Percentiles rank a stretch among this genome's conserved stretches.
Evolutionary conservation across 768 basidiomycete genomes (phyloP).

Genomic region (Naematelia encephala): DNA sequence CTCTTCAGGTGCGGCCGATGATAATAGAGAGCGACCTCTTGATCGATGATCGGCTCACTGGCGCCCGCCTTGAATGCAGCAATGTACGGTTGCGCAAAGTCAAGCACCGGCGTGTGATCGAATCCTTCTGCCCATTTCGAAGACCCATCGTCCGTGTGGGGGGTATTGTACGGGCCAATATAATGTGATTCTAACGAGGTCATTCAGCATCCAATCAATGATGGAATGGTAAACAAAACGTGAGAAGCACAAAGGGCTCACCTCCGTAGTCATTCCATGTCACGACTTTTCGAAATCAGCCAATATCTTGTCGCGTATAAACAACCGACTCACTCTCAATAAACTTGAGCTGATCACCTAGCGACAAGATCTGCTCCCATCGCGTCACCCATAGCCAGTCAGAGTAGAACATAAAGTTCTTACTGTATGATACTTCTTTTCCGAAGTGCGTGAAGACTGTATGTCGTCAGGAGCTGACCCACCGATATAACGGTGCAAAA

Average conservation of each 20-base stretch:
- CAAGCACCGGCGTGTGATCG: constrained; percentile 46
- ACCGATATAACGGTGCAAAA: background rate
- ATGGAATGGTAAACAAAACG: background rate
- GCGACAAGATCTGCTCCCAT: constrained; percentile 44
- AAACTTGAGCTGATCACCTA: constrained; percentile 35
- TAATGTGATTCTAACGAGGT: constrained; percentile 51
- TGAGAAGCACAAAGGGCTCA: too few relatives aligned
- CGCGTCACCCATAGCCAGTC: constrained; percentile 46
- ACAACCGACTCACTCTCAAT: constrained; percentile 31
- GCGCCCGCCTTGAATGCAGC: constrained; percentile 46
- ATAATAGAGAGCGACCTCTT: constrained; percentile 48
- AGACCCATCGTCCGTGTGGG: constrained; percentile 47
- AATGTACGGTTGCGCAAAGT: constrained; percentile 49
- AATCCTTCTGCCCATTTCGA: constrained; percentile 44
- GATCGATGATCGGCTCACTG: constrained; percentile 28
- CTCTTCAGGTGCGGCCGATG: constrained; percentile 46
- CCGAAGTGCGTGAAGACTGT: constrained; percentile 48
- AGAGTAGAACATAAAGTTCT: constrained; percentile 50
- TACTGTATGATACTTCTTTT: constrained; percentile 42
- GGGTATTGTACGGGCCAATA: constrained; percentile 42
- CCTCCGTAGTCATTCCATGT: constrained; percentile 46
- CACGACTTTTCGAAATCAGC: constrained; percentile 19
- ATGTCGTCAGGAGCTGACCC: background rate
- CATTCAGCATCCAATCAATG: too few relatives aligned
- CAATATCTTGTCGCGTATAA: background rate